Evolutionary conservation across 75 land plant species (phyloP).

Genomic region (Isoetes taiwanensis): DNA sequence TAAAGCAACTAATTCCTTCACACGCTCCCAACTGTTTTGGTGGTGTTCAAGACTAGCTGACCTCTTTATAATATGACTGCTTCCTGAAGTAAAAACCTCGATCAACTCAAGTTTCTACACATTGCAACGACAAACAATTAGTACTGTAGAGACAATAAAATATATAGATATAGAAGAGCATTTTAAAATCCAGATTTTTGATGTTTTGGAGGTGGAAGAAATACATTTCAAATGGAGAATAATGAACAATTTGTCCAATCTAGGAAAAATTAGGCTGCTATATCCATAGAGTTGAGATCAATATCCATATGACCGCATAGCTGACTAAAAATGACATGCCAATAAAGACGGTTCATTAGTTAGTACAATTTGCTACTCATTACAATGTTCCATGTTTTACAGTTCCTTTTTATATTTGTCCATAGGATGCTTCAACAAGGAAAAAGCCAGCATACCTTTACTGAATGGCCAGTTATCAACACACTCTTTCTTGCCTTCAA

Average conservation of each 20-base stretch:
- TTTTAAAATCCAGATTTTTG: not conserved
- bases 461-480: constrained; percentile 50
- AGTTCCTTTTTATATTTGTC: not conserved
- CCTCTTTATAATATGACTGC: constrained; percentile 48
- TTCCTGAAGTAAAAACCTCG: constrained; percentile 43
- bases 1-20: constrained; percentile 3
- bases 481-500: constrained; percentile 30
- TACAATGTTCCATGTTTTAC: not conserved
- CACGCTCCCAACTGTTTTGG: constrained; percentile 92
- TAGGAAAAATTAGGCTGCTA: not conserved
- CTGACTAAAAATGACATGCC: constrained; percentile 80
- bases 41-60: constrained; percentile 71
- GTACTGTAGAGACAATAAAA: not conserved
- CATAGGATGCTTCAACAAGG: not conserved
- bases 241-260: not conserved
- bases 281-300: constrained; percentile 27
- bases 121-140: constrained; percentile 21
- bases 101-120: constrained; percentile 85
- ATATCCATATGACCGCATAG: constrained; percentile 91
- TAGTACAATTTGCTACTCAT: no score
- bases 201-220: not conserved
- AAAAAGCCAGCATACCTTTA: constrained; percentile 27
- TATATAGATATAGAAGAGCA: no score
- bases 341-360: not conserved
- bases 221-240: not conserved